Evolutionary conservation across 805 yeast species (phyloP), one percentile per base, ranked within the genome.

Genomic region (Metschnikowia hibisci): DNA sequence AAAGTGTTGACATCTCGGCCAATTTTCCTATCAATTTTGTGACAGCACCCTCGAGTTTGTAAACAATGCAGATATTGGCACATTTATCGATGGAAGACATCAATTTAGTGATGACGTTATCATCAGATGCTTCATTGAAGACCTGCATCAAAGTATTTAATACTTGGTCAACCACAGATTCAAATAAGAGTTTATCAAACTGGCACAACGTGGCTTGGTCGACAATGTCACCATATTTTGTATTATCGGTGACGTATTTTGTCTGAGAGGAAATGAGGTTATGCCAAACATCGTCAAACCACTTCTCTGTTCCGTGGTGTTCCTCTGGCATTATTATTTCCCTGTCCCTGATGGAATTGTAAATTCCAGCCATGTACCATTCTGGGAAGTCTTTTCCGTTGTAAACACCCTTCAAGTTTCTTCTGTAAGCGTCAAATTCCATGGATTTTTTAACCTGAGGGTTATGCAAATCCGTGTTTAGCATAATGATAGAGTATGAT

Each of bases 251-350:
- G 3, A 51, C 55, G 37, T 48, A 50, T 20, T 51, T 51, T 3
- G 55, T 48, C 29, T 73, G 77, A 22, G 77, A 73, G 1, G 77
- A 72, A 33, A 86, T 76, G 47, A 85, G 61, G 45, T 83, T 81
- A 52, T 82, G 82, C 95, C 95, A 86, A 25, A 69, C 73, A 56
- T 86, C 91, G 58, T 90, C 97, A 63, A 90, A 91, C 82, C 96
- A 84, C 58, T 85, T 88, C 15, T 88, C 86, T 9, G 89, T 87
- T 12, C 91, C 93, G 59, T 88, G 95, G 54, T 91, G 97, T 57
- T 93, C 99, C 56, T 93, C 98, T 0, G 99, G 98, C 90, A 95
- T 87, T 38, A 93, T 87, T 50, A 93, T 93, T 63, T 93, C 99
- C 41, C 84, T 78, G 43, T 83, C 87, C 47, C 80, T 76, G 43